Base-by-base conservation (phyloP, 2,329 filamentous ascomycete genomes). In the Teratosphaeria gauchensis region DNA sequence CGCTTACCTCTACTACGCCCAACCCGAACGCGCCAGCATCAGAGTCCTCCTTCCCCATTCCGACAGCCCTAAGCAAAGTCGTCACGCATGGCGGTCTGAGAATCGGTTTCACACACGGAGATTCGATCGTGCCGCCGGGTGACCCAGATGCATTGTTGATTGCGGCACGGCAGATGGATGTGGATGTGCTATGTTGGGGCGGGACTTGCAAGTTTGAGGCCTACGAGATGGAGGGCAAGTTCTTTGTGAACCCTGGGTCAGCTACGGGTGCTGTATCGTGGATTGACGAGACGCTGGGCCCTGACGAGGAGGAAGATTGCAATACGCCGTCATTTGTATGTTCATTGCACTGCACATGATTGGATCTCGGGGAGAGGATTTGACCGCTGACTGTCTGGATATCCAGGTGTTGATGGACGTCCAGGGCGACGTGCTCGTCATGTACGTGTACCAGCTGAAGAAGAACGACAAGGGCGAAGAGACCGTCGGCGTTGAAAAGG, bases 331-430 rank as follows among this genome's bases (percentile, higher is more conserved):
- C 42, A 2, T 48, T 48, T 11, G 42, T 48, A 48, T 21, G 42
- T 48, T 46, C 16, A 21, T 19, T 19, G 33, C 4, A 21, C n/a
- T 7, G 19, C 19, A 16, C 16, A 19, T 46, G 2, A n/a, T 46
- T 16, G 38, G 38, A n/a, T 46, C 38, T n/a, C 11, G 2, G 14
- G 14, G 8, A 11, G 48, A 30, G 48, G 48, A 46, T 46, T n/a
- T 6, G 38, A 2, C 5, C 16, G 16, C 42, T 48, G 42, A 48
- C 42, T 9, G 16, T n/a, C 7, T 14, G 19, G n/a, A 19, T 5
- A 48, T 48, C n/a, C 96, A 97, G 75, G 96, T 94, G 71, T 77
- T 97, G 73, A 96, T 97, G 92, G 92, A 97, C 82, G 92, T 96
- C 38, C 92, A 97, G 83, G 92, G 92, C 33, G 95, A 96, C 72